phyloP scores from a whole-genome alignment of 2,329 filamentous ascomycete genomes.

The Diplodia intermedia region DNA sequence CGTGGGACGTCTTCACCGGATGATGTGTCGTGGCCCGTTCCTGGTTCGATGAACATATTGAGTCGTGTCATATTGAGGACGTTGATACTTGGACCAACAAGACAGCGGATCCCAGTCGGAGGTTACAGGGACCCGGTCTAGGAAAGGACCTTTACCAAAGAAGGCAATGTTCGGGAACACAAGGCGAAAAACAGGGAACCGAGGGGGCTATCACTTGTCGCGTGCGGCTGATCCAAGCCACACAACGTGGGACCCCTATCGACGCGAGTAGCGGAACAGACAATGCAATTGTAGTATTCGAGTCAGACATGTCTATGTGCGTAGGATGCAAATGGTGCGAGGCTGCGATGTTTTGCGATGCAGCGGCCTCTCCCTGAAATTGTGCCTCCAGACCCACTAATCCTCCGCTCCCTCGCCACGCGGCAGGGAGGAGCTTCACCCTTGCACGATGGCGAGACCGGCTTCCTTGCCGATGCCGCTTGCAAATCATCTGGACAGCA shows the following conservation, averaged over 20 bases:
- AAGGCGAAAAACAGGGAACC: constrained; percentile 5
- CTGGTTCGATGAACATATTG: background rate
- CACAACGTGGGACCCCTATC: constrained; percentile 9
- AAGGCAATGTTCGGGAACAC: constrained; percentile 20
- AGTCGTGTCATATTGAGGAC: background rate
- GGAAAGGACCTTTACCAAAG: constrained; percentile 2
- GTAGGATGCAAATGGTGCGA: background rate
- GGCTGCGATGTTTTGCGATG: background rate
- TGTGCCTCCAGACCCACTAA: background rate
- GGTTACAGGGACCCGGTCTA: constrained; percentile 2
- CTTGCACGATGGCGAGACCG: background rate
- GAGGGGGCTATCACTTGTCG: background rate
- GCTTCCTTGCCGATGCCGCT: background rate
- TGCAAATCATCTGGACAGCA: background rate
- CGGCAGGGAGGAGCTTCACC: background rate
- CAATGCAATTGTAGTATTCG: background rate
- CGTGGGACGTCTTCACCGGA: too few species aligned
- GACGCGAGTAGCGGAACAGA: background rate
- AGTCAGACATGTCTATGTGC: background rate
- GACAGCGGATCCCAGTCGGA: background rate
- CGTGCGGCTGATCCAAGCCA: constrained; percentile 9
- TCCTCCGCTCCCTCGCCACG: background rate
- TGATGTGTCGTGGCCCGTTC: background rate
- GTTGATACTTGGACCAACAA: background rate
- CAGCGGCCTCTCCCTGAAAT: background rate